Conservation (phyloP, 306 rosid species). For the Casuarina cunninghamiana region DNA sequence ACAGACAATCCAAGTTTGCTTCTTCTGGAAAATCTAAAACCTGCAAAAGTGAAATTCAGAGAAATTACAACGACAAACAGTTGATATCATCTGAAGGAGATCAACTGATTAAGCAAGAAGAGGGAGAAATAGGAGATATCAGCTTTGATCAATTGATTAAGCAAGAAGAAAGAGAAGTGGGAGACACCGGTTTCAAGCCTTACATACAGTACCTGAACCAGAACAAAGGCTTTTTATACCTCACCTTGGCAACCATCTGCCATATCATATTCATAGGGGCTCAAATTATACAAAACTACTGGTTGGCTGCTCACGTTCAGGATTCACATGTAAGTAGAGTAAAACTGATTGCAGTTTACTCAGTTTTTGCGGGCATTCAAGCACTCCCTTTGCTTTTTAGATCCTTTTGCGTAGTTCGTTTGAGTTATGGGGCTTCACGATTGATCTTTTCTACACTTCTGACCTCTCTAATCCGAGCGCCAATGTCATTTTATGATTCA, state of each 20-base stretch:
- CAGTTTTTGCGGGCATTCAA: constrained; percentile 27
- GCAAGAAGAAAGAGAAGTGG: constrained; percentile 54
- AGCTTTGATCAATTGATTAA: constrained; percentile 32
- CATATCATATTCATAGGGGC: constrained; percentile 34
- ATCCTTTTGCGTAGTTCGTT: constrained; percentile 14
- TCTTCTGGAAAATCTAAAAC: constrained; percentile 2
- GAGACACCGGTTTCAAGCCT: constrained; percentile 54
- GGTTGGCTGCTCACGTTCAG: constrained; percentile 55
- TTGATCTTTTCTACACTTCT: constrained; percentile 35
- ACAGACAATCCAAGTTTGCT: constrained; percentile 15
- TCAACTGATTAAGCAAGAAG: background rate
- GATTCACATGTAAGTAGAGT: constrained; percentile 25
- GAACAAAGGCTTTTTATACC: constrained; percentile 41
- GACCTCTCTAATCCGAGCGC: constrained; percentile 59
- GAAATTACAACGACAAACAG: constrained; percentile 13
- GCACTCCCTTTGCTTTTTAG: constrained; percentile 31
- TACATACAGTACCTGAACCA: constrained; percentile 58
- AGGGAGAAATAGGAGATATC: no score
- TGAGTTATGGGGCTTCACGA: constrained; percentile 45
- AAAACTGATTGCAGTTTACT: constrained; percentile 35
- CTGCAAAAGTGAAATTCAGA: constrained; percentile 22
- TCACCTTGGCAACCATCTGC: constrained; percentile 23
- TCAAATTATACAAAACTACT: constrained; percentile 44
- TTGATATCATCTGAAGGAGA: constrained; percentile 18
- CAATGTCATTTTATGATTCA: constrained; percentile 60